Conservation (phyloP, 495 filamentous ascomycete genomes). For the Hapsidospora chrysogenum region DNA sequence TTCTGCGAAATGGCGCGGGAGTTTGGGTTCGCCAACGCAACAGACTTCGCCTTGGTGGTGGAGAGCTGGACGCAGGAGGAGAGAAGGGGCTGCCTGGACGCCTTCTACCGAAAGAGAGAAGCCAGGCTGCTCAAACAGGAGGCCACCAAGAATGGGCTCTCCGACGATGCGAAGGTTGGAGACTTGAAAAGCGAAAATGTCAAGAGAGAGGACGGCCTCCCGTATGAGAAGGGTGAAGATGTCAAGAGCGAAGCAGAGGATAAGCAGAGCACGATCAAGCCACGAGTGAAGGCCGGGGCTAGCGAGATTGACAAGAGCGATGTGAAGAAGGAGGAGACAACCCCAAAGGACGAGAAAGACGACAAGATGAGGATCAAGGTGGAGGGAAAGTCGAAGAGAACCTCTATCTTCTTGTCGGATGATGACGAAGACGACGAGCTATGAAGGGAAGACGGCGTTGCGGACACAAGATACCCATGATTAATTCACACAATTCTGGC, state of each 20-base stretch:
- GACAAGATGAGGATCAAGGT: background rate
- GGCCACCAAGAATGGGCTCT: background rate
- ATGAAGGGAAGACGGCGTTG: background rate
- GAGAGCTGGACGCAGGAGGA: slow-evolving; percentile 87
- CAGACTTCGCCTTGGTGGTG: slow-evolving; percentile 83
- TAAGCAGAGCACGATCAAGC: background rate
- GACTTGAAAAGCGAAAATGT: too few relatives aligned
- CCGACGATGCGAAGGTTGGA: slow-evolving; percentile 1
- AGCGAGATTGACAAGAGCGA: background rate
- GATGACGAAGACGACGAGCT: slow-evolving; percentile 10
- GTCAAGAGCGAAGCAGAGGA: slow-evolving; percentile 6
- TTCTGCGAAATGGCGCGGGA: slow-evolving; percentile 78
- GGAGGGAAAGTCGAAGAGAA: background rate
- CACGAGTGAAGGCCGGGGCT: too few relatives aligned
- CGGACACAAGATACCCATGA: too few relatives aligned
- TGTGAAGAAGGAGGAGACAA: slow-evolving; percentile 1
- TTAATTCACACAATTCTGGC: too few relatives aligned
- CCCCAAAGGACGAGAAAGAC: background rate
- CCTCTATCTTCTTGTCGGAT: slow-evolving; percentile 2
- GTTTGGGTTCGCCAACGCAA: slow-evolving; percentile 60
- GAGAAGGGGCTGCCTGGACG: slow-evolving; percentile 60
- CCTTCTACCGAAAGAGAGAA: slow-evolving; percentile 48
- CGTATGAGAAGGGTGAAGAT: background rate
- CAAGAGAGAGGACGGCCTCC: background rate
- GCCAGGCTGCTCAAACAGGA: slow-evolving; percentile 15